Percentiles rank a stretch among this genome's conserved stretches.
phyloP scores from a whole-genome alignment of 2,329 filamentous ascomycete genomes.

The Macroventuria anomochaeta region DNA sequence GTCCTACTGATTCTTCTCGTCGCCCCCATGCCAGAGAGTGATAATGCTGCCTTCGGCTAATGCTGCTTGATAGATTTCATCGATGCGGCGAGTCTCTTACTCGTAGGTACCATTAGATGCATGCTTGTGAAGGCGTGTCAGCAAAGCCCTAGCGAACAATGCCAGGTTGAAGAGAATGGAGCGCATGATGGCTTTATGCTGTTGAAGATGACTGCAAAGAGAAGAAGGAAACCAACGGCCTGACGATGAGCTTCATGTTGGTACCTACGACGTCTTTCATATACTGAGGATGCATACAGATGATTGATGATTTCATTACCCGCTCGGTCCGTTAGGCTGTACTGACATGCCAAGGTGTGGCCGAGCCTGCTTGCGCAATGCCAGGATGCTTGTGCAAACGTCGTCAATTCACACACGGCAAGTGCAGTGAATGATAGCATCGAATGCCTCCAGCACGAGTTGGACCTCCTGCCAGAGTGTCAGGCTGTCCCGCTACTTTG shows the following conservation, averaged over 20 bases:
- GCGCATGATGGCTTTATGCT: conserved; percentile 1
- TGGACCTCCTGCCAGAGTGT: too few species aligned
- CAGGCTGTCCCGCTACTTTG: too few species aligned
- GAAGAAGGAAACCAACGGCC: background rate
- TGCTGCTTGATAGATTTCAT: conserved; percentile 60
- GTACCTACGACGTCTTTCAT: background rate
- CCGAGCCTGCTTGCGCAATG: background rate
- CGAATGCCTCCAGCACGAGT: too few species aligned
- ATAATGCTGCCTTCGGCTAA: conserved; percentile 56
- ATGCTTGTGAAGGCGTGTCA: background rate
- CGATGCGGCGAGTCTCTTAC: conserved; percentile 56
- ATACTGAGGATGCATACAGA: background rate
- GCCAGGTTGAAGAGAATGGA: conserved; percentile 1
- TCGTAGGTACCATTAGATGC: background rate
- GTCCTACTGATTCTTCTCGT: conserved; percentile 52
- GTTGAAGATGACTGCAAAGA: background rate
- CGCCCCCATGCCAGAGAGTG: conserved; percentile 59
- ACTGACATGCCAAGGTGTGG: background rate
- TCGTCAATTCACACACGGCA: too few species aligned
- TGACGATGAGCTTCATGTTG: background rate
- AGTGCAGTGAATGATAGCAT: background rate
- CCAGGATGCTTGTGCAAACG: background rate
- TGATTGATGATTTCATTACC: background rate
- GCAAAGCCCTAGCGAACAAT: background rate
- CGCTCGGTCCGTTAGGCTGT: background rate